phyloP scores from a whole-genome alignment of 1,284 basidiomycete species.

The Trametes sp. region DNA sequence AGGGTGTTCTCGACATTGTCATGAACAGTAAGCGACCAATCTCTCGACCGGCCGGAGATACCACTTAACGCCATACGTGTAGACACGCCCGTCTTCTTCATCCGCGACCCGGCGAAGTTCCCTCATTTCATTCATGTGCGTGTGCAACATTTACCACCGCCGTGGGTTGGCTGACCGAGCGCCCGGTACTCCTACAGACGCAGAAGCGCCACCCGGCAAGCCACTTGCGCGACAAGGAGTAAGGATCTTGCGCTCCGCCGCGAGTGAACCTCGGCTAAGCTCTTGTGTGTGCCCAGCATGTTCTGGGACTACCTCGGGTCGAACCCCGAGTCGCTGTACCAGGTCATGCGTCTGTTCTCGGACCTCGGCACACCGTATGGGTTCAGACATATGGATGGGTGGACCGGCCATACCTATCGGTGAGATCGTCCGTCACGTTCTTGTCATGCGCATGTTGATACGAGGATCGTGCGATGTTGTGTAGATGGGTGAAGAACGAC shows the following conservation, averaged over 20 bases:
- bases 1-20: conserved; percentile 91
- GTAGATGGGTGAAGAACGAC: conserved; percentile 84
- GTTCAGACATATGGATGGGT: conserved; percentile 84
- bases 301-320: conserved; percentile 82
- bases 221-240: conserved; percentile 74
- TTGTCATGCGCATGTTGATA: neutral
- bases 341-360: conserved; percentile 85
- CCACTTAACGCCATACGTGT: neutral
- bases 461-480: neutral
- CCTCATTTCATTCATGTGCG: conserved; percentile 85
- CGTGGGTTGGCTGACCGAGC: neutral
- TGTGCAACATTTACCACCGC: neutral
- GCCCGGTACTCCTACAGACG: conserved; percentile 49
- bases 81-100: conserved; percentile 88
- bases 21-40: conserved; percentile 64
- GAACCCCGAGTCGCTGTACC: conserved; percentile 91
- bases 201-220: conserved; percentile 93
- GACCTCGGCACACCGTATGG: conserved; percentile 92
- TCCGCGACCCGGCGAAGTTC: conserved; percentile 84
- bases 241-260: conserved; percentile 8
- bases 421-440: conserved; percentile 17
- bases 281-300: conserved; percentile 23
- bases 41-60: neutral
- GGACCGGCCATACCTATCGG: conserved; percentile 85
- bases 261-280: conserved; percentile 8